These are phyloP conservation scores for barrel medic (Medicago truncatula) DNA, from an alignment of 306 rosid genomes.

Conservation along the genomic window MtrunA17r5.0-ANR NC_053049.1:35403501-35404000, in stretches of 20 bases:
- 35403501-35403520: conserved; percentile 86
- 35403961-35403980: too few relatives aligned
- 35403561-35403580: conserved; percentile 15
- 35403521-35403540: conserved; percentile 50
- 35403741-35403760: not conserved
- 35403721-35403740: not conserved
- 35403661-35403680: conserved; percentile 1
- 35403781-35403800: not conserved
- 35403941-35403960: too few relatives aligned
- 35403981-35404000: too few relatives aligned
- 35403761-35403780: not conserved
- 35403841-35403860: conserved; percentile 14
- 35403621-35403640: not conserved
- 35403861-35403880: not conserved
- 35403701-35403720: conserved; percentile 22
- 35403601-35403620: conserved; percentile 4
- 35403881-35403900: not conserved
- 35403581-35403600: conserved; percentile 22
- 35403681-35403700: not conserved
- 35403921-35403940: too few relatives aligned
- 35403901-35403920: not conserved
- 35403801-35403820: conserved; percentile 51
- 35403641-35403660: not conserved
- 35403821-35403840: conserved; percentile 49
- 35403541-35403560: conserved; percentile 2